phyloP scores from a whole-genome alignment of 164 flowering plant genomes.

The Vitis vinifera region ASM3070453v1 NC_081811.1:24225501-24226000 shows the following conservation, averaged over 20 bases:
- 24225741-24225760: slow-evolving; percentile 14
- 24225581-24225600: slow-evolving; percentile 42
- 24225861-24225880: slow-evolving; percentile 17
- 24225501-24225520: slow-evolving; percentile 35
- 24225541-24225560: slow-evolving; percentile 40
- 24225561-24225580: slow-evolving; percentile 48
- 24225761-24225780: slow-evolving; percentile 13
- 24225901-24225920: background rate
- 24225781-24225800: slow-evolving; percentile 24
- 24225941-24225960: no score
- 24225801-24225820: slow-evolving; percentile 46
- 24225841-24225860: slow-evolving; percentile 37
- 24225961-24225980: no score
- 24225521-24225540: slow-evolving; percentile 43
- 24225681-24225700: slow-evolving; percentile 23
- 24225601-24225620: slow-evolving; percentile 75
- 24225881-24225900: background rate
- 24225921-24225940: no score
- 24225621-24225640: slow-evolving; percentile 48
- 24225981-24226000: no score
- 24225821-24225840: slow-evolving; percentile 23
- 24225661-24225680: slow-evolving; percentile 22
- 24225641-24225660: slow-evolving; percentile 55
- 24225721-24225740: slow-evolving; percentile 44
- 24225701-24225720: slow-evolving; percentile 42